Base-by-base conservation (phyloP, 106 monocot species). In the Amphibolis antarctica region DNA sequence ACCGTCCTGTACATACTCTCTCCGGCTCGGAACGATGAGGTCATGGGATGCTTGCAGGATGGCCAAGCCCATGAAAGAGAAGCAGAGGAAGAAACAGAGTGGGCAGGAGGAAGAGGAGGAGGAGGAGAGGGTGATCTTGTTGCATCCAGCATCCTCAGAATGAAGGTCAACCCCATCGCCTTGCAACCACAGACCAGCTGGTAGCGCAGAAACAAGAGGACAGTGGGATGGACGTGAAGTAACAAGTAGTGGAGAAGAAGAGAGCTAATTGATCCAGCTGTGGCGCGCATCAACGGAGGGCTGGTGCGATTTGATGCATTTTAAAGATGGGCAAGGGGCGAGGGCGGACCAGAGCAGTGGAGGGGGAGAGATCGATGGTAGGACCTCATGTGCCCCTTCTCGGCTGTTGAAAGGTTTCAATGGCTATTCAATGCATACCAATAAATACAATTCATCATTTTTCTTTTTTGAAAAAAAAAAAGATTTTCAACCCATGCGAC, bases 141-240 rank as follows among this genome's bases (percentile, higher is more conserved):
- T 66, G 68, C 17, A 26, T 46, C 73, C 64, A 30, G 56, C 17
- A 57, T 36, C 46, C 55, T 63, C 64, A 79, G 70, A 51, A 82
- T 74, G 56, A 70, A 82, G 10, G 57, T 67, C 55, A 78, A 54
- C 1, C 56, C 31, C 48, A 70, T 70, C 43, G 42, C 20, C 60
- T 21, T 60, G n/a, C 11, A 27, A 15, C 23, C 27, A 57, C 14
- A 30, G 26, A 55, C 10, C 11, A 27, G 26, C 7, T 12, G 17
- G 24, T 13, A 20, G n/a, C 9, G 7, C 10, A 42, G 27, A 11
- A 26, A 56, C 0, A 13, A 26, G n/a, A n/a, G n/a, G n/a, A n/a
- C n/a, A n/a, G n/a, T n/a, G 58, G 24, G n/a, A 23, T 13, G 29
- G 24, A 58, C 1, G 44, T 22, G 63, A 63, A 46, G 43, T n/a